These are phyloP conservation scores for Fusarium oligoseptatum DNA, from an alignment of 2,329 filamentous ascomycete genomes.

Conservation along the genomic window DNA sequence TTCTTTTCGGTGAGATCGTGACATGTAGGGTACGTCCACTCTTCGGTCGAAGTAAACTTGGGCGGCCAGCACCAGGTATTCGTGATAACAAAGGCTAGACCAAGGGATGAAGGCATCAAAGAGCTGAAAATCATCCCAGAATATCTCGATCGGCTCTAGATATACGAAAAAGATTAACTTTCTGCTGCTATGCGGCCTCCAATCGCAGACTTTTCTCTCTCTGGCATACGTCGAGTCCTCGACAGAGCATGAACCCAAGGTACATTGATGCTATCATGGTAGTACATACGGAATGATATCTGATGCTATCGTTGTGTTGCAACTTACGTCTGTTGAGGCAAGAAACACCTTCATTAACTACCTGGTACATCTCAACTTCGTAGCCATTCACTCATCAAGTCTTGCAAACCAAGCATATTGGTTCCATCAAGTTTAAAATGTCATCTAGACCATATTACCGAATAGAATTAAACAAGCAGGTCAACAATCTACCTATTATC, in stretches of 20 bases:
- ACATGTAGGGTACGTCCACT: background rate
- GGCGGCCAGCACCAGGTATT: background rate
- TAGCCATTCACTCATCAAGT: no score
- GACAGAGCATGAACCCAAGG: background rate
- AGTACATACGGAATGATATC: background rate
- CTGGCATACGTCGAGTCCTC: no score
- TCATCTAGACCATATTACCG: background rate
- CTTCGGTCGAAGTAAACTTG: accelerated
- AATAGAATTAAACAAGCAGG: background rate
- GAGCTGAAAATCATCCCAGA: background rate
- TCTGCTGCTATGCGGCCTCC: no score
- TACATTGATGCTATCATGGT: background rate
- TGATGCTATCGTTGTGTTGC: accelerated
- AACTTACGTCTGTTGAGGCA: background rate
- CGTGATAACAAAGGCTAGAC: background rate
- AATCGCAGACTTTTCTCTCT: no score
- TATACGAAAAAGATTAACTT: background rate
- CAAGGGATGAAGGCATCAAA: background rate
- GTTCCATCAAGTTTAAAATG: background rate
- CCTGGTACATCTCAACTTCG: no score
- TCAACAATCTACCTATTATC: background rate
- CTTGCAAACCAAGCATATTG: no score
- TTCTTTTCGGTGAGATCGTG: background rate
- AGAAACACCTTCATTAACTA: background rate
- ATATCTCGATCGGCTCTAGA: background rate